A percentile compares a stretch with the other conserved stretches of the same genome.
These are phyloP conservation scores for Cymbopogon citratus DNA, from an alignment of 176 grass and related monocot genomes.

Conservation along the genomic window DNA sequence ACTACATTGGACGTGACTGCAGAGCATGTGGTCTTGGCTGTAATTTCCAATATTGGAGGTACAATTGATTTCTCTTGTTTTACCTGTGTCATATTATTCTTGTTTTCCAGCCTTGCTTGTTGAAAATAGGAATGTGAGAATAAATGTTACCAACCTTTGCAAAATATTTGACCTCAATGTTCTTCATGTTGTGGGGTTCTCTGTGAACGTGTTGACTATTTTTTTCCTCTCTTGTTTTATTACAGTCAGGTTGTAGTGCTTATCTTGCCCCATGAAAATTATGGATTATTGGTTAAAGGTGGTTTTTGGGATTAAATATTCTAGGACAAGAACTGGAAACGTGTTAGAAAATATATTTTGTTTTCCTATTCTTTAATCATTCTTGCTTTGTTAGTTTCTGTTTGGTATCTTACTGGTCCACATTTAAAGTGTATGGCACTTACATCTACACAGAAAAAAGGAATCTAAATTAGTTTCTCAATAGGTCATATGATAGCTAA, in stretches of 20 bases:
- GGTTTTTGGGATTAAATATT: not conserved
- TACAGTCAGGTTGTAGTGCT: not conserved
- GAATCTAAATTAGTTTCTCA: not conserved
- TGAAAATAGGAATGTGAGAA: not conserved
- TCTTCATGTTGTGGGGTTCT: not conserved
- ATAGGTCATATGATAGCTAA: not conserved
- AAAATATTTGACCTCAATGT: not conserved
- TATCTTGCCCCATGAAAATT: not conserved
- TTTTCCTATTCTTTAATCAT: not conserved
- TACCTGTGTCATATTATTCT: not conserved
- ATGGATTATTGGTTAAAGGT: not conserved
- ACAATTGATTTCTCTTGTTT: conserved; percentile 7
- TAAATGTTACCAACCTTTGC: not conserved
- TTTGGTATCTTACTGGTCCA: not conserved
- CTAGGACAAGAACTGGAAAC: not conserved
- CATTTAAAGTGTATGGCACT: not conserved
- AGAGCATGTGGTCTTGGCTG: conserved; percentile 91
- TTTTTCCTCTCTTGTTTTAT: not conserved
- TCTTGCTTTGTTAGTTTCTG: not conserved
- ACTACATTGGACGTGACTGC: conserved; percentile 91
- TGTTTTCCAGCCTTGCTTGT: not conserved
- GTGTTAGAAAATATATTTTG: not conserved
- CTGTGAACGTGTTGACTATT: too few relatives aligned
- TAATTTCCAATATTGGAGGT: conserved; percentile 91
- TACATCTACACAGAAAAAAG: not conserved